A percentile compares a stretch with the other conserved stretches of the same genome.
These are phyloP conservation scores for Amorphotheca resinae DNA, from an alignment of 495 filamentous ascomycete genomes.

Conservation along the genomic window DNA sequence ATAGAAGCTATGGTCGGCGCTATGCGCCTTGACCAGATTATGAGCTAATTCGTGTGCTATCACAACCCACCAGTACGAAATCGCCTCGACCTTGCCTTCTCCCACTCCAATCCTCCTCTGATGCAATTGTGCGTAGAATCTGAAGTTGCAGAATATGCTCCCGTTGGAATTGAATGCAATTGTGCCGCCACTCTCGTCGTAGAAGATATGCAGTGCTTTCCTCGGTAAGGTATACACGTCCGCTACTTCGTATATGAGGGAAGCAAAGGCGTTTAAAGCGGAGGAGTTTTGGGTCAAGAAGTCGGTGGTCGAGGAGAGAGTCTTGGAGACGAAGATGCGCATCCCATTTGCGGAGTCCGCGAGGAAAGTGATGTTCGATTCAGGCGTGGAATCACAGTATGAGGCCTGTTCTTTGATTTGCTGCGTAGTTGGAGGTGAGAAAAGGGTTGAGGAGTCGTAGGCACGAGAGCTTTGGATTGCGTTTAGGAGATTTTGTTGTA, in stretches of 20 bases:
- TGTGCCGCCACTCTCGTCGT: slow-evolving; percentile 61
- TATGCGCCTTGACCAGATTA: slow-evolving; percentile 72
- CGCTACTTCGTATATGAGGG: slow-evolving; percentile 54
- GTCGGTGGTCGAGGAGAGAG: slow-evolving; percentile 22
- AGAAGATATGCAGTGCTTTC: slow-evolving; percentile 68
- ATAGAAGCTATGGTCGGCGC: slow-evolving; percentile 75
- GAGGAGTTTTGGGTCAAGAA: slow-evolving; percentile 52
- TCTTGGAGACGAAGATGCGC: slow-evolving; percentile 55
- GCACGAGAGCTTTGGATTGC: slow-evolving; percentile 74
- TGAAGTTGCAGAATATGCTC: slow-evolving; percentile 85
- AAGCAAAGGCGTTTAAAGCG: slow-evolving; percentile 58
- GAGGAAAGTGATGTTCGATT: slow-evolving; percentile 66
- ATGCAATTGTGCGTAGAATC: slow-evolving; percentile 77
- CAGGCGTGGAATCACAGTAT: slow-evolving; percentile 76
- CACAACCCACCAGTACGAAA: slow-evolving; percentile 85
- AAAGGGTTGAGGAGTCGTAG: slow-evolving; percentile 59
- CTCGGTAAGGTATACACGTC: slow-evolving; percentile 53
- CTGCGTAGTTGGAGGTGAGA: slow-evolving; percentile 55
- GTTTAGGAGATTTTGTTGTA: slow-evolving; percentile 56
- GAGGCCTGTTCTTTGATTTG: slow-evolving; percentile 72
- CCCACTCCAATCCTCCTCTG: slow-evolving; percentile 24
- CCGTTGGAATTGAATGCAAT: slow-evolving; percentile 89
- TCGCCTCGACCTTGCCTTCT: slow-evolving; percentile 45
- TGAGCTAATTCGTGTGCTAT: slow-evolving; percentile 90
- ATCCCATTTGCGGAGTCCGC: slow-evolving; percentile 59